Conservation (phyloP, 169 alveolate species). For the Plasmodium sp. region DNA sequence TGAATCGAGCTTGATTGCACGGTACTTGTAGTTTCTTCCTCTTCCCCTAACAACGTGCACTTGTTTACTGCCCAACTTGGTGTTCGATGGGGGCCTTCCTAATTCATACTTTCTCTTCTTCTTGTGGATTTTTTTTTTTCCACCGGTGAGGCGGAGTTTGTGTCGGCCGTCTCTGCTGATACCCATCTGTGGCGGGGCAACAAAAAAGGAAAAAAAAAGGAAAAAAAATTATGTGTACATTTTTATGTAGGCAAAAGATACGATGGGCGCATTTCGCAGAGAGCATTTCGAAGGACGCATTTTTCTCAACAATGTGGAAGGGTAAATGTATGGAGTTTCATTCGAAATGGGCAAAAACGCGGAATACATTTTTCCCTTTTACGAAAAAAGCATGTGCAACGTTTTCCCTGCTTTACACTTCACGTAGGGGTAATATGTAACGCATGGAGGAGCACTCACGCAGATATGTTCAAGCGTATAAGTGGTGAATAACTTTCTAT, state of each 20-base stretch:
- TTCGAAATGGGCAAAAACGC: not conserved
- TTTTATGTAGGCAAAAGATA: not conserved
- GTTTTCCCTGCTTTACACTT: not conserved
- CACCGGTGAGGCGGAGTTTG: conserved; percentile 99
- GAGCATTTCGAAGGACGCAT: not conserved
- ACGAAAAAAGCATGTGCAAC: not conserved
- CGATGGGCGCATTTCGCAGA: not conserved
- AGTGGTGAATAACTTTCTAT: not conserved
- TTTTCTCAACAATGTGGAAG: not conserved
- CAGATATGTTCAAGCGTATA: not conserved
- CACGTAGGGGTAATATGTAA: not conserved
- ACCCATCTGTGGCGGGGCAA: conserved; percentile 92
- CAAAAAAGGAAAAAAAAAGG: not conserved
- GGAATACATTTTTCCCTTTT: not conserved
- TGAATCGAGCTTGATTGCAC: conserved; percentile 97
- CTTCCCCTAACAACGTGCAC: conserved; percentile 97
- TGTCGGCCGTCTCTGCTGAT: conserved; percentile 99
- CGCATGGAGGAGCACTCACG: not conserved
- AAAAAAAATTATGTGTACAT: not conserved
- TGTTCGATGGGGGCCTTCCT: conserved; percentile 98
- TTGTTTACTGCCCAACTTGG: conserved; percentile 96
- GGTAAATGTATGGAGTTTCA: not conserved
- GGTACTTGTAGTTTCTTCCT: conserved; percentile 96
- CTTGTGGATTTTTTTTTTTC: conserved; percentile 98
- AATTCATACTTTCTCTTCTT: conserved; percentile 99